Conservation (phyloP, 2,329 filamentous ascomycete species). For the Fusarium caatingaense region DNA sequence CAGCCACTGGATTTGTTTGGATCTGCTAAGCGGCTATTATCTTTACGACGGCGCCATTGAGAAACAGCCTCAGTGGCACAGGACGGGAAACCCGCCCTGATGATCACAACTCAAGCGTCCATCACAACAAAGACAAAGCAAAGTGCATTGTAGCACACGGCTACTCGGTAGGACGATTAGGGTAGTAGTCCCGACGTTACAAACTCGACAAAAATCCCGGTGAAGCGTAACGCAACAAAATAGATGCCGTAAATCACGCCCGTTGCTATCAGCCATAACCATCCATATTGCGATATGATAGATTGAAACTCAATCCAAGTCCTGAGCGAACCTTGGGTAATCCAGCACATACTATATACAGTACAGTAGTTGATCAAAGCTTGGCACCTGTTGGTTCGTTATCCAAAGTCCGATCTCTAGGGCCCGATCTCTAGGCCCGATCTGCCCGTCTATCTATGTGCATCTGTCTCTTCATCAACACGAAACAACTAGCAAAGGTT, state of each 20-base stretch:
- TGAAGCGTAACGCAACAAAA: slow-evolving; percentile 10
- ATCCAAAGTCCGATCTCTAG: slow-evolving; percentile 6
- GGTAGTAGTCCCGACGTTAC: slow-evolving; percentile 24
- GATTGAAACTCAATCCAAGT: background rate
- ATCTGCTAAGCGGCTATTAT: slow-evolving; percentile 20
- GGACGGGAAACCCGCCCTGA: slow-evolving; percentile 18
- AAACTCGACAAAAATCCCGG: slow-evolving; percentile 8
- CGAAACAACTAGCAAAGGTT: slow-evolving; percentile 27
- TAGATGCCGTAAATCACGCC: background rate
- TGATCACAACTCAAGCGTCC: slow-evolving; percentile 10
- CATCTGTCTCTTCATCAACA: slow-evolving; percentile 13
- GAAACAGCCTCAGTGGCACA: slow-evolving; percentile 2
- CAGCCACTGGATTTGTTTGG: background rate
- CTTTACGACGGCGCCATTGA: slow-evolving; percentile 1
- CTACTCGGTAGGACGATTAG: slow-evolving; percentile 3
- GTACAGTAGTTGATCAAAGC: background rate
- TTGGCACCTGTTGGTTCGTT: slow-evolving; percentile 14
- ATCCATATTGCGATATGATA: background rate
- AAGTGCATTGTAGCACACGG: background rate
- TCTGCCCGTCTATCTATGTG: background rate
- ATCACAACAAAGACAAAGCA: slow-evolving; percentile 15
- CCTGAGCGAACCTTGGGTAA: background rate
- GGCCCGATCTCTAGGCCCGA: background rate
- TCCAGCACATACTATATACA: background rate
- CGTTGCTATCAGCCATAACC: background rate